Evolutionary conservation across 116 monocot genomes (phyloP).

Genomic region (Papilionanthe hybrid): DNA sequence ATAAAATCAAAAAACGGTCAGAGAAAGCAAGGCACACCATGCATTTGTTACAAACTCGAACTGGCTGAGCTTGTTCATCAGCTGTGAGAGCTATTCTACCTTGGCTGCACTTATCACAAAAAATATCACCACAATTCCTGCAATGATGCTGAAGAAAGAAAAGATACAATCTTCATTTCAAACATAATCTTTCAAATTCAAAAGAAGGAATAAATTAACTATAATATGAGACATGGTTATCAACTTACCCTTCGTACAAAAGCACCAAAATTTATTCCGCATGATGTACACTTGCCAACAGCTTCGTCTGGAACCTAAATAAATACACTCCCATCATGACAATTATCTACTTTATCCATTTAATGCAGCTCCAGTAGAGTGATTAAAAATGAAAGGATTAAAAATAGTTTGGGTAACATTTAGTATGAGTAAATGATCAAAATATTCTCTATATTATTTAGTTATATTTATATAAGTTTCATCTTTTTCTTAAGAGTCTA

Average conservation of each 20-base stretch:
- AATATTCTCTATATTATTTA: no score
- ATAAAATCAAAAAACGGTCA: background rate
- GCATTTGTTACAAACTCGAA: slow-evolving; percentile 82
- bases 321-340: background rate
- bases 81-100: slow-evolving; percentile 83
- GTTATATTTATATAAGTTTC: no score
- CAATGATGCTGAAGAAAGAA: slow-evolving; percentile 72
- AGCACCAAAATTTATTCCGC: slow-evolving; percentile 64
- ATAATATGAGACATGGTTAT: background rate
- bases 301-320: slow-evolving; percentile 77
- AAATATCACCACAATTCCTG: slow-evolving; percentile 87
- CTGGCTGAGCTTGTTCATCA: slow-evolving; percentile 66
- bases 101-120: slow-evolving; percentile 82
- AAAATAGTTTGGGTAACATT: no score
- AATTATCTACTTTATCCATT: no score
- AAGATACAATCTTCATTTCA: background rate
- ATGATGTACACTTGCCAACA: slow-evolving; percentile 63
- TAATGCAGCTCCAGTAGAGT: no score
- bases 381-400: no score
- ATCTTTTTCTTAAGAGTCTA: no score
- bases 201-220: background rate
- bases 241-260: slow-evolving; percentile 63
- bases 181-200: background rate
- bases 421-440: no score
- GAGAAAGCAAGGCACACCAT: slow-evolving; percentile 31